Conservation (phyloP, 129 eudicot species). For the Silybum marianum region DNA sequence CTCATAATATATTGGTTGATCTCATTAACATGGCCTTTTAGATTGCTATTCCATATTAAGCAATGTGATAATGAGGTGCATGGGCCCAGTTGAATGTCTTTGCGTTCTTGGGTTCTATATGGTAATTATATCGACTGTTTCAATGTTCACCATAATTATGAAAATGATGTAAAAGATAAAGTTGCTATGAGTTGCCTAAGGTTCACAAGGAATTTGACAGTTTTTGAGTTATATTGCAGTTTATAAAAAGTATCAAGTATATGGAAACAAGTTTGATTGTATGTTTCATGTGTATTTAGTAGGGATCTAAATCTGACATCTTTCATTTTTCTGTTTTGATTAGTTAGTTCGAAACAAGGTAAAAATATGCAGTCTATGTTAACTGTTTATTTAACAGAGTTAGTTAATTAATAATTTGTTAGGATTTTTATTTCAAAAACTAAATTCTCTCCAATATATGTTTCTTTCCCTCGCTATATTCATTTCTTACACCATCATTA, state of each 20-base stretch:
- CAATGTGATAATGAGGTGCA: not conserved
- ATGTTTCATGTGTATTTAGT: no score
- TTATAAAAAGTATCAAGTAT: not conserved
- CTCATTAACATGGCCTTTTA: not conserved
- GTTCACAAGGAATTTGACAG: not conserved
- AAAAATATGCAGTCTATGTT: no score
- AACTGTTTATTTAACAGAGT: no score
- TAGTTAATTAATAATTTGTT: no score
- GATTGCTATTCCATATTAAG: not conserved
- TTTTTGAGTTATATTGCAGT: not conserved
- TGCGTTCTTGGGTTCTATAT: not conserved
- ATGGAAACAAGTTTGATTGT: not conserved
- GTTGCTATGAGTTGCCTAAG: not conserved
- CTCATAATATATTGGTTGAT: not conserved
- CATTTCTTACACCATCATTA: not conserved
- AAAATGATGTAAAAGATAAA: not conserved
- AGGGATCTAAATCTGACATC: no score
- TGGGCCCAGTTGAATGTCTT: not conserved
- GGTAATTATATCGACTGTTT: not conserved
- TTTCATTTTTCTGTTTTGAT: no score
- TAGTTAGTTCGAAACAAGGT: no score
- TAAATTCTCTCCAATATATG: not conserved
- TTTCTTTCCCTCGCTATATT: not conserved
- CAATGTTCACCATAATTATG: not conserved
- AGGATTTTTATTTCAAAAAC: not conserved